Evolutionary conservation across 2,329 filamentous ascomycete species (phyloP).

Genomic region (Xylaria sp.): DNA sequence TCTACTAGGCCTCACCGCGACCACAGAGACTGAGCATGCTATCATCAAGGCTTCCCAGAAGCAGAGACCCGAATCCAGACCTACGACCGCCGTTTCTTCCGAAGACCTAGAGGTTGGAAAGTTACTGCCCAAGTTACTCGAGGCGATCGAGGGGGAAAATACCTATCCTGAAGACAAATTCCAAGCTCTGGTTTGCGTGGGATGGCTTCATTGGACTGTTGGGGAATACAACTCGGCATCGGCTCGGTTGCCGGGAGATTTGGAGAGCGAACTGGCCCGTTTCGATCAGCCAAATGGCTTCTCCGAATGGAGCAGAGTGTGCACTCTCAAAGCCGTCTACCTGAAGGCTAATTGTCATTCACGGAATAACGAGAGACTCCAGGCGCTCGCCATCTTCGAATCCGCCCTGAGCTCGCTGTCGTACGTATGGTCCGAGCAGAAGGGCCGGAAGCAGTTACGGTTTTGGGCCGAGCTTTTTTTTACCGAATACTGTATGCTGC

Average conservation of each 20-base stretch:
- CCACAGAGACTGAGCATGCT: conserved; percentile 69
- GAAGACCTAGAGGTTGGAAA: conserved; percentile 49
- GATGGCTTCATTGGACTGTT: conserved; percentile 81
- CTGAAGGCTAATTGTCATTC: conserved; percentile 69
- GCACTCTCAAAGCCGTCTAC: conserved; percentile 77
- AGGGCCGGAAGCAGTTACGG: conserved; percentile 65
- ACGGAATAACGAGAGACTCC: conserved; percentile 50
- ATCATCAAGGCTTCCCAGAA: conserved; percentile 60
- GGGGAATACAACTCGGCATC: conserved; percentile 68
- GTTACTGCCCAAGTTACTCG: conserved; percentile 54
- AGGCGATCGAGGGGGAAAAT: conserved; percentile 62
- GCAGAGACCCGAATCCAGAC: conserved; percentile 39
- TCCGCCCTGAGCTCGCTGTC: conserved; percentile 67
- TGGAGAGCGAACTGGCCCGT: conserved; percentile 57
- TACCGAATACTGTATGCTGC: conserved; percentile 73
- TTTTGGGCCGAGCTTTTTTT: conserved; percentile 80
- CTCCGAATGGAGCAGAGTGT: conserved; percentile 80
- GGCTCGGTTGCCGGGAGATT: conserved; percentile 63
- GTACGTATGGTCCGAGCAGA: conserved; percentile 52
- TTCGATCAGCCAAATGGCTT: conserved; percentile 56
- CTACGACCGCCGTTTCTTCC: conserved; percentile 47
- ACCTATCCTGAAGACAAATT: conserved; percentile 62
- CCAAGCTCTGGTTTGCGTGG: conserved; percentile 81
- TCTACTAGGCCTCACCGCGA: conserved; percentile 66
- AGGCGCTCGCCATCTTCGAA: conserved; percentile 69